A percentile compares a stretch with the other conserved stretches of the same genome.
Evolutionary conservation across 2,329 filamentous ascomycete genomes (phyloP).

Genomic region (Hawksworthiomyces lignivorus): DNA sequence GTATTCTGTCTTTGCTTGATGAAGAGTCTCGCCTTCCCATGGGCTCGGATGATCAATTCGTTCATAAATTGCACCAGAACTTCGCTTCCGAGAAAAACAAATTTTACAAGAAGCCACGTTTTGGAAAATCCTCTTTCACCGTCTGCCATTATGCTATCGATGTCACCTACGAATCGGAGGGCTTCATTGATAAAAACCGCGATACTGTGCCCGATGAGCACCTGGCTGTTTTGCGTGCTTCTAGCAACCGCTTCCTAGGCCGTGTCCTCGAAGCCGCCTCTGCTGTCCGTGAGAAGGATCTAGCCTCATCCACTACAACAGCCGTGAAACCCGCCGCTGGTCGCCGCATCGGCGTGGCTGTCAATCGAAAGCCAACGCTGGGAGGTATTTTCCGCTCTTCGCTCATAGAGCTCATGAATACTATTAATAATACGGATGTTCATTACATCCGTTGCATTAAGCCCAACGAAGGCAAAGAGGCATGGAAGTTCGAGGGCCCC

Average conservation of each 20-base stretch:
- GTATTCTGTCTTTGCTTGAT: conserved; percentile 83
- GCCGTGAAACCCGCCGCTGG: conserved; percentile 75
- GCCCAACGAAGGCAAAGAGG: conserved; percentile 91
- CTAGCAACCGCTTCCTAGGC: conserved; percentile 75
- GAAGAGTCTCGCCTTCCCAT: conserved; percentile 95
- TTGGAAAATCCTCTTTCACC: conserved; percentile 94
- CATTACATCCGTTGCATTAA: conserved; percentile 99
- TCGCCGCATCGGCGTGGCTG: conserved; percentile 82
- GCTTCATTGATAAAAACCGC: conserved; percentile 98
- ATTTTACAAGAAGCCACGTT: conserved; percentile 97
- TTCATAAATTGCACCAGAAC: conserved; percentile 92
- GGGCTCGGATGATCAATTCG: conserved; percentile 95
- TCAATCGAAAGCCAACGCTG: conserved; percentile 92
- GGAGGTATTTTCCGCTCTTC: conserved; percentile 99
- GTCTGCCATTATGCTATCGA: conserved; percentile 98
- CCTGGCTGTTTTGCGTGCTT: conserved; percentile 81
- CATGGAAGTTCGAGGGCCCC: conserved; percentile 97
- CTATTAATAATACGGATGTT: conserved; percentile 95
- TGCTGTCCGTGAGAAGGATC: conserved; percentile 83
- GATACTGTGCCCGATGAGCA: conserved; percentile 98
- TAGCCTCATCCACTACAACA: conserved; percentile 53
- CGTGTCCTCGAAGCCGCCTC: conserved; percentile 80
- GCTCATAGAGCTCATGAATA: conserved; percentile 94
- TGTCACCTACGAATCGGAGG: conserved; percentile 97
- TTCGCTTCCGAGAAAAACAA: conserved; percentile 85